Evolutionary conservation across 371 early-diverging fungal species (phyloP).

Genomic region (Chytridiales sp.): DNA sequence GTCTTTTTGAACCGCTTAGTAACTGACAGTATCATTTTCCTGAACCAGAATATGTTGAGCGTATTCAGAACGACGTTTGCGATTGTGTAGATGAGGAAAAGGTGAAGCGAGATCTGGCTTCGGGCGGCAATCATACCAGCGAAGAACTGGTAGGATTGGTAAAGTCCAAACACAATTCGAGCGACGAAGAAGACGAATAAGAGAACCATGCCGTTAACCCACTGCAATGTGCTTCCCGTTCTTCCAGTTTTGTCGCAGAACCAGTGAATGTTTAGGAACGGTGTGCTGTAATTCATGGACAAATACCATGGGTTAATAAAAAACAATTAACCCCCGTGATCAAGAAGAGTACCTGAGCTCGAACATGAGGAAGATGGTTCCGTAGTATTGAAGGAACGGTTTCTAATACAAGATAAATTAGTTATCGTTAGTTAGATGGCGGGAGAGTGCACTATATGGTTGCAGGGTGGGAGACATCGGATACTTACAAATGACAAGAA

Average conservation of each 20-base stretch:
- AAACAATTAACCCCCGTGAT: neutral
- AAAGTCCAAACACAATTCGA: constrained; percentile 79
- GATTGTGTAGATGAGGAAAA: constrained; percentile 57
- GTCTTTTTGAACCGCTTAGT: constrained; percentile 32
- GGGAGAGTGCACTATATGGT: no score
- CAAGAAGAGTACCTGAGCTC: constrained; percentile 54
- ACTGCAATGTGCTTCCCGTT: constrained; percentile 67
- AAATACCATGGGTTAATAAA: neutral
- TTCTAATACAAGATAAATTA: constrained; percentile 41
- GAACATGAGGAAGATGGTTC: constrained; percentile 83
- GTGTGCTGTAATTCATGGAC: constrained; percentile 55
- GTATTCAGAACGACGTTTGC: constrained; percentile 65
- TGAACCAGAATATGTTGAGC: constrained; percentile 81
- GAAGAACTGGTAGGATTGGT: constrained; percentile 63
- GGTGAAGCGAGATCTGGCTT: constrained; percentile 57
- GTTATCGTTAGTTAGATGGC: neutral
- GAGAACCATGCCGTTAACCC: constrained; percentile 77
- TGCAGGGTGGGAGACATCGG: neutral
- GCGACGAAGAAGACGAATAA: constrained; percentile 71
- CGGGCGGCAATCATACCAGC: constrained; percentile 29
- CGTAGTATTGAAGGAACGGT: constrained; percentile 86
- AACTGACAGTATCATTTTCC: constrained; percentile 63
- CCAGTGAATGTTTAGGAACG: constrained; percentile 92
- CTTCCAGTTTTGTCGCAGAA: constrained; percentile 61
- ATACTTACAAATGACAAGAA: constrained; percentile 70